phyloP scores from a whole-genome alignment of 768 basidiomycete species.

The Cystofilobasidium capitatum region DNA sequence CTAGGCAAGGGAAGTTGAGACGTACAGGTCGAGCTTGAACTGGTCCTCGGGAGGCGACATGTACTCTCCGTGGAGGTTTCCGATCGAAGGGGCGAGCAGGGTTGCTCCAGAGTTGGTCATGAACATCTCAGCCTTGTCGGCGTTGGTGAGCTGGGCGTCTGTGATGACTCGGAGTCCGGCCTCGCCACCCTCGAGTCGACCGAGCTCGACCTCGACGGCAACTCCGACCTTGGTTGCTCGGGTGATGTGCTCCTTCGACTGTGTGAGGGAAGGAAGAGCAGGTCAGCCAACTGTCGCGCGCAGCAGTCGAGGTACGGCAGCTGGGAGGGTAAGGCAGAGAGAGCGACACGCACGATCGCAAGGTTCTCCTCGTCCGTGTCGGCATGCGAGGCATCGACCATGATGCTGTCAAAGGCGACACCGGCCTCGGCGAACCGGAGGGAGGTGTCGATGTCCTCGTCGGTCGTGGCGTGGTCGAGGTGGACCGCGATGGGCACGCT shows the following conservation, averaged over 20 bases:
- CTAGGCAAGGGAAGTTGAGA: slow-evolving; percentile 4
- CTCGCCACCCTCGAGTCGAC: slow-evolving; percentile 31
- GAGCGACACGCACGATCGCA: slow-evolving; percentile 29
- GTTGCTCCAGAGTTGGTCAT: slow-evolving; percentile 38
- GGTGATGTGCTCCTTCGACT: slow-evolving; percentile 32
- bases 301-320: background rate
- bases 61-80: slow-evolving; percentile 40
- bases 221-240: slow-evolving; percentile 38
- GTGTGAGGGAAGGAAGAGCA: background rate
- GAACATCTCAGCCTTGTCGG: slow-evolving; percentile 38
- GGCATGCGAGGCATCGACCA: slow-evolving; percentile 40
- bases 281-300: background rate
- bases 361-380: slow-evolving; percentile 39
- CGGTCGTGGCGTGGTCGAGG: slow-evolving; percentile 39
- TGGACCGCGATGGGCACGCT: slow-evolving; percentile 40
- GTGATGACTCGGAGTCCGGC: slow-evolving; percentile 11
- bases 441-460: slow-evolving; percentile 38
- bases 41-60: slow-evolving; percentile 36
- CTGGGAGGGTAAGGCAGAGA: background rate
- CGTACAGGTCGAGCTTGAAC: slow-evolving; percentile 31
- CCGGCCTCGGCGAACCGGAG: slow-evolving; percentile 39
- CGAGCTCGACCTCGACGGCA: slow-evolving; percentile 40
- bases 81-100: slow-evolving; percentile 39
- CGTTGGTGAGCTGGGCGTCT: slow-evolving; percentile 38
- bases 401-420: slow-evolving; percentile 40